Evolutionary conservation across 2,329 filamentous ascomycete species (phyloP), one percentile per base, ranked within the genome.

Genomic region (Sarocladiaceae sp.): DNA sequence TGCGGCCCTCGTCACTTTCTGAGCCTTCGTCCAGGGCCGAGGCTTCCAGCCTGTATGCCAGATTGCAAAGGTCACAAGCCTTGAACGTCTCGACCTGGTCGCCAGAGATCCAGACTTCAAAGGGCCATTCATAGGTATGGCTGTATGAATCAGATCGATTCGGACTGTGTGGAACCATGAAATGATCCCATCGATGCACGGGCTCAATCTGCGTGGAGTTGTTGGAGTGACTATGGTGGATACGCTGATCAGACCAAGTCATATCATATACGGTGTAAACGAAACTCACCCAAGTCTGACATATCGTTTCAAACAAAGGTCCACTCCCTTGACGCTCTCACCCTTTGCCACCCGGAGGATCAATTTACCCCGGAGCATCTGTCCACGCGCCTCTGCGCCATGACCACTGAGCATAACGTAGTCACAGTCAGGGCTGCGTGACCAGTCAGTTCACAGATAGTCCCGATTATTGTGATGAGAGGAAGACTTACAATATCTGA

Each of bases 121-220:
- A 45, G 16, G 44, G 44, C 44, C 44, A 45, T 21, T 45, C 44
- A 20, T 45, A 45, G 6, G 35, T 41, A n/a, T 9, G 24, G 15
- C 44, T 23, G 26, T 24, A 31, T 18, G 19, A 18, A 7, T 34
- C 31, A 3, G 34, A 21, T n/a, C 19, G 35, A n/a, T 18, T 16
- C 10, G 34, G 7, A 11, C n/a, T 4, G 21, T 29, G n/a, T 3
- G 23, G 19, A 13, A 45, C 18, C n/a, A 45, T 13, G 12, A 45
- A 41, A 2, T 33, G 44, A 3, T 41, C 20, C 44, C 44, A 45
- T 27, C 33, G 44, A 26, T 45, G 44, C 3, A 41, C 7, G 5
- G 15, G 9, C 33, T 35, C 12, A 4, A 10, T 35, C 15, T n/a
- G n/a, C n/a, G n/a, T n/a, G n/a, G n/a, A n/a, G n/a, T n/a, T n/a